Conservation (phyloP, 345 rosid species). For the Arabidopsis suecica region DNA sequence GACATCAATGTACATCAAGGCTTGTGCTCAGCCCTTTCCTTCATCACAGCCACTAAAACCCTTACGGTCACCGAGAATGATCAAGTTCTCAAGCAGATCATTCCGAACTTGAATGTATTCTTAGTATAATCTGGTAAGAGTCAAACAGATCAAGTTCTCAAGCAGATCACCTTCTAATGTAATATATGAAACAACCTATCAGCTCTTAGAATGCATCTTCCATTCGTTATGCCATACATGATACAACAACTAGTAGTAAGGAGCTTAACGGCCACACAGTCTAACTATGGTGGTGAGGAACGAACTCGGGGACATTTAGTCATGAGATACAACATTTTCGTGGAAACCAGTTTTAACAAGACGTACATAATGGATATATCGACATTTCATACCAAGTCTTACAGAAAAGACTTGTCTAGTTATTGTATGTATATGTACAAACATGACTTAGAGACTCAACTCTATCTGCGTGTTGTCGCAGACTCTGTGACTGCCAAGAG, state of each 20-base stretch:
- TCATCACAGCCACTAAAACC: background rate
- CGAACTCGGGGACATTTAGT: background rate
- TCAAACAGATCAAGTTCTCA: background rate
- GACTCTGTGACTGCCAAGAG: background rate
- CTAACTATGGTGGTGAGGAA: conserved; percentile 12
- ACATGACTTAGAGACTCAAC: conserved; percentile 25
- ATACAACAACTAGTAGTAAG: background rate
- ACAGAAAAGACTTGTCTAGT: conserved; percentile 10
- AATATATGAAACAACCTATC: background rate
- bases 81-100: background rate
- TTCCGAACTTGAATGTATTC: background rate
- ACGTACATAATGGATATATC: conserved; percentile 21
- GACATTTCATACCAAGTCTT: conserved; percentile 23
- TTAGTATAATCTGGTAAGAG: background rate
- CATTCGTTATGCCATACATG: background rate
- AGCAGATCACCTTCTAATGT: background rate
- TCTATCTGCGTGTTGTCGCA: background rate
- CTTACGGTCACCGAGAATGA: background rate
- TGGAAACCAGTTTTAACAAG: conserved; percentile 36
- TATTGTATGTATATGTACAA: conserved; percentile 36
- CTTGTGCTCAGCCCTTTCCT: background rate
- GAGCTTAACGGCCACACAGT: background rate
- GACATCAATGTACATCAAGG: background rate
- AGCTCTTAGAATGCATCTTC: background rate
- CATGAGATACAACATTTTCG: conserved; percentile 1